Conservation (phyloP, 225 moss, liverwort and hornwort genomes). For the Climacium dendroides region DNA sequence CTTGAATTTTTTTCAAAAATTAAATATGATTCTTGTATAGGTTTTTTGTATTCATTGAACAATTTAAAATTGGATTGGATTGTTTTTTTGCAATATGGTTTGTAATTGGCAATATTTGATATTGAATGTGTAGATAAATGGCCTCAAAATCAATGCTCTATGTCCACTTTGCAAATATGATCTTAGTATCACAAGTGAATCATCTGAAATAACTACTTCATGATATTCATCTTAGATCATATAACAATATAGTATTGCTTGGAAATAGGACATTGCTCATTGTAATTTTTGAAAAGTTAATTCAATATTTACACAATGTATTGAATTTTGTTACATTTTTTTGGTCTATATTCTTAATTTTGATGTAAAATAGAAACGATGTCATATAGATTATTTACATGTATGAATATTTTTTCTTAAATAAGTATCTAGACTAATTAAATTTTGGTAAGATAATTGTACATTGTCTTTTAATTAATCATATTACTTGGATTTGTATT, state of each 20-base stretch:
- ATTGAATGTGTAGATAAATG: not conserved
- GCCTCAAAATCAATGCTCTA: not conserved
- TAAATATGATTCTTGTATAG: not conserved
- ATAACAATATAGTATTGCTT: not conserved
- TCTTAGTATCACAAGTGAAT: not conserved
- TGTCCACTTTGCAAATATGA: not conserved
- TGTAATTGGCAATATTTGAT: not conserved
- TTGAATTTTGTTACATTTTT: not conserved
- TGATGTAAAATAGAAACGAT: not conserved
- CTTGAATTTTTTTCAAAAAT: no score
- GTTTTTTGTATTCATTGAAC: not conserved
- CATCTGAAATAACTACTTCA: not conserved
- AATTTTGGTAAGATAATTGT: not conserved
- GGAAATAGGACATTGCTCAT: not conserved
- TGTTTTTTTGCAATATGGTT: not conserved
- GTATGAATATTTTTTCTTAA: not conserved
- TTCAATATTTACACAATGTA: not conserved
- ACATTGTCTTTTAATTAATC: not conserved
- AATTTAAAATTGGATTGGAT: not conserved
- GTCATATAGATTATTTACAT: not conserved
- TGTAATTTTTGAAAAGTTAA: not conserved
- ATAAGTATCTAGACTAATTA: not conserved
- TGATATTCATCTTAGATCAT: not conserved
- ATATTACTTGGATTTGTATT: not conserved
- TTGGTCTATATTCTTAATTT: fast-evolving